Evolutionary conservation across 108 stramenopile species (phyloP).

Genomic region (Seminavis robusta): DNA sequence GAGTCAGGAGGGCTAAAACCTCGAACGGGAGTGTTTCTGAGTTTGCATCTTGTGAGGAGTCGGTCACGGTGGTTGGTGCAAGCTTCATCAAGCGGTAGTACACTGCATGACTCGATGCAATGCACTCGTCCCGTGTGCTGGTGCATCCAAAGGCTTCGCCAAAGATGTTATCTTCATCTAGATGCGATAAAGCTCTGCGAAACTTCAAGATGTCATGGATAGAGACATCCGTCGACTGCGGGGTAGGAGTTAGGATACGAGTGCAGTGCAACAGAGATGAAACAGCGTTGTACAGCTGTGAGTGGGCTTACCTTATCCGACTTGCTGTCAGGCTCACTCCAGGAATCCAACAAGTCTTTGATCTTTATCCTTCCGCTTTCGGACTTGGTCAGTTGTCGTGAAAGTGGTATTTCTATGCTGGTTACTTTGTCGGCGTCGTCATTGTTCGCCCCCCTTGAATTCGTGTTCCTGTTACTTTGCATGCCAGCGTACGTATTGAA

Average conservation of each 20-base stretch:
- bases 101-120: conserved; percentile 45
- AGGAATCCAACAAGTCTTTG: conserved; percentile 55
- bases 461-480: no score
- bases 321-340: conserved; percentile 76
- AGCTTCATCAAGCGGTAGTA: conserved; percentile 46
- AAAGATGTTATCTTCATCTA: conserved; percentile 66
- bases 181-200: conserved; percentile 54
- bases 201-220: conserved; percentile 63
- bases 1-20: conserved; percentile 29
- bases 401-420: no score
- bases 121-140: conserved; percentile 48
- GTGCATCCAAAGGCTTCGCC: conserved; percentile 61
- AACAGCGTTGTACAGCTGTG: not conserved
- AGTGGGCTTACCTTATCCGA: conserved; percentile 25
- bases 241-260: no score
- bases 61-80: no score
- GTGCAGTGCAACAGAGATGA: no score
- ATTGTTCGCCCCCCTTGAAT: no score
- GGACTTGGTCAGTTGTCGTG: no score
- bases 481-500: no score
- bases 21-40: conserved; percentile 27
- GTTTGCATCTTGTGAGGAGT: no score
- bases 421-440: no score
- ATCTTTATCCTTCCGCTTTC: conserved; percentile 18
- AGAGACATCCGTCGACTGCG: conserved; percentile 25